Evolutionary conservation across 805 yeast species (phyloP).

Genomic region (Helenozyma baotianmanensis): DNA sequence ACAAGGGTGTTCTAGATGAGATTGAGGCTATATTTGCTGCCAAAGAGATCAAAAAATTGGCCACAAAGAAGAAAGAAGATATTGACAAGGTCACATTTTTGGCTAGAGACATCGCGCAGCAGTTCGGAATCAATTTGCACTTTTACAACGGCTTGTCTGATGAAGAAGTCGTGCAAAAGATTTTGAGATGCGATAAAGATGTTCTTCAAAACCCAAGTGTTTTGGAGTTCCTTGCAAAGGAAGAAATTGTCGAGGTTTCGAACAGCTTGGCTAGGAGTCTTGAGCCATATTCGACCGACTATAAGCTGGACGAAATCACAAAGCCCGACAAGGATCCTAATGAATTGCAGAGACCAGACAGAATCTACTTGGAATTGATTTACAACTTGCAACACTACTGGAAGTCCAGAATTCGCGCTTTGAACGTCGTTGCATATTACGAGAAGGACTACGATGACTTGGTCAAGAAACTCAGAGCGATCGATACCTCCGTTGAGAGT

Average conservation of each 20-base stretch:
- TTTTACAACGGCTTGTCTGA: constrained; percentile 60
- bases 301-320: constrained; percentile 36
- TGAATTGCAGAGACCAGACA: constrained; percentile 83
- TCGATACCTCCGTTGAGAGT: constrained; percentile 57
- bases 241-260: constrained; percentile 72
- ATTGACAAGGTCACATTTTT: constrained; percentile 50
- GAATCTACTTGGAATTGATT: constrained; percentile 75
- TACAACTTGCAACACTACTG: constrained; percentile 85
- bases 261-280: constrained; percentile 65
- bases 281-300: constrained; percentile 76
- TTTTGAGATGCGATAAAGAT: constrained; percentile 71
- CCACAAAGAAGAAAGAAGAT: constrained; percentile 39
- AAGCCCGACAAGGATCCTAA: constrained; percentile 60
- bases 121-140: constrained; percentile 90
- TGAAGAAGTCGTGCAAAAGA: constrained; percentile 61
- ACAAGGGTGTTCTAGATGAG: constrained; percentile 61
- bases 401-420: constrained; percentile 85
- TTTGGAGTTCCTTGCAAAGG: constrained; percentile 77
- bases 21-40: constrained; percentile 59
- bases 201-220: constrained; percentile 67
- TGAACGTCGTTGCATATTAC: constrained; percentile 62
- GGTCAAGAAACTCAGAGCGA: constrained; percentile 55
- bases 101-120: constrained; percentile 81
- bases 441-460: constrained; percentile 77
- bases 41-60: constrained; percentile 44